Percentiles rank a stretch among this genome's conserved stretches.
Evolutionary conservation across 768 basidiomycete genomes (phyloP).

Genomic region (Agaricus blazei): DNA sequence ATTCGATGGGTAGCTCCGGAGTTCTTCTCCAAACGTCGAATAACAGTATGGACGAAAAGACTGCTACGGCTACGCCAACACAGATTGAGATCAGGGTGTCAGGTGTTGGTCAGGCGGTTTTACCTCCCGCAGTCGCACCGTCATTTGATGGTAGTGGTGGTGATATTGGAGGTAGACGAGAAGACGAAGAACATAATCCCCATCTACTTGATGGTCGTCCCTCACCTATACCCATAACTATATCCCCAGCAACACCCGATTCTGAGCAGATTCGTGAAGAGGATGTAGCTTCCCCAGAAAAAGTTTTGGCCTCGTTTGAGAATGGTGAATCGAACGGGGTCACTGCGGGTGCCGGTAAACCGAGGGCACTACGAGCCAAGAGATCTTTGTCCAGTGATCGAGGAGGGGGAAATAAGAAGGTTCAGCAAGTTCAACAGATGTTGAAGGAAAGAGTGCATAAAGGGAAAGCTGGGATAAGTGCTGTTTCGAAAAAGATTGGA

Average conservation of each 20-base stretch:
- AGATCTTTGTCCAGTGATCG: constrained; percentile 36
- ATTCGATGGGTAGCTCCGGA: constrained; percentile 1
- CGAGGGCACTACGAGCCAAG: constrained; percentile 17
- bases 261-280: neutral
- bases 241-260: constrained; percentile 58
- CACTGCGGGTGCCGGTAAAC: neutral
- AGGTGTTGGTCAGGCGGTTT: neutral
- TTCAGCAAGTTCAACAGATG: constrained; percentile 65
- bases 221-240: constrained; percentile 45
- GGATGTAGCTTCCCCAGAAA: neutral
- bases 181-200: neutral
- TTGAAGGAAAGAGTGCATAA: constrained; percentile 72
- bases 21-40: neutral
- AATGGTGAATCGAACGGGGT: constrained; percentile 1
- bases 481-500: constrained; percentile 74
- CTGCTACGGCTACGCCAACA: neutral
- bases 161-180: no score
- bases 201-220: constrained; percentile 9
- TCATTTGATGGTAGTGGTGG: neutral
- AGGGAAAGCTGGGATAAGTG: constrained; percentile 65
- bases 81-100: neutral
- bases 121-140: neutral
- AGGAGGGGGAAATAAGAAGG: constrained; percentile 60
- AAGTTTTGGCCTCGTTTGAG: neutral
- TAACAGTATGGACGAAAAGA: constrained; percentile 7